Base-by-base conservation (phyloP, 192 early-diverging fungal species). In the Oehlia diaphana region DNA sequence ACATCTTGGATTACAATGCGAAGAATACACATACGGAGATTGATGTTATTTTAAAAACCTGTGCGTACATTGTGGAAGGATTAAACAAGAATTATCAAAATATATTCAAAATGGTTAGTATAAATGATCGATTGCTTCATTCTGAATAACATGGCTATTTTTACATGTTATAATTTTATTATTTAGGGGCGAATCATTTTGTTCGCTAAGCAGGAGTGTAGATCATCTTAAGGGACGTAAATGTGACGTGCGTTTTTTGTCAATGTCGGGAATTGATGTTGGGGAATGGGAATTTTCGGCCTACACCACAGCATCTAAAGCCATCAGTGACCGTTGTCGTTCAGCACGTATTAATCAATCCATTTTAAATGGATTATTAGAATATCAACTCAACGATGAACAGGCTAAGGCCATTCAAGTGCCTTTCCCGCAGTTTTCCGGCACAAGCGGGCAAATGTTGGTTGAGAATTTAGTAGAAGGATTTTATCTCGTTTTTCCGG, bases 91-190 rank as follows among this genome's bases (percentile, higher is more conserved):
- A 72, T 26, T 35, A 63, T 63, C 26, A 16, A 73, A n/a, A 72
- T 73, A 79, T 23, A 49, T 74, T 37, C 35, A 74, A 80, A 26
- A 80, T 80, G 79, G 79, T 73, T 80, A 23, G 67, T 74, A 9
- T 14, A 67, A 67, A 12, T 39, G 37, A 39, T 39, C 6, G 31
- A 26, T 26, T 26, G 26, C 26, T 26, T 26, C 26, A 74, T 74
- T 49, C 5, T 7, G 37, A 39, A 7, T 39, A 39, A 39, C 6
- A 42, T 42, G 39, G 39, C 39, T 42, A 42, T 42, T 42, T 42
- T 42, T 39, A 42, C 6, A 42, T 0, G 0, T 0, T 42, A 42
- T 37, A 37, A 67, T 67, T 67, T 9, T 31, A 67, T 67, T 9
- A 42, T 80, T 33, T 21, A 80, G 61, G 61, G 78, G 53, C 3